Percentiles rank a stretch among this genome's conserved stretches.
phyloP scores from a whole-genome alignment of 1,139 yeast genomes.

The Citeromyces siamensis region DNA sequence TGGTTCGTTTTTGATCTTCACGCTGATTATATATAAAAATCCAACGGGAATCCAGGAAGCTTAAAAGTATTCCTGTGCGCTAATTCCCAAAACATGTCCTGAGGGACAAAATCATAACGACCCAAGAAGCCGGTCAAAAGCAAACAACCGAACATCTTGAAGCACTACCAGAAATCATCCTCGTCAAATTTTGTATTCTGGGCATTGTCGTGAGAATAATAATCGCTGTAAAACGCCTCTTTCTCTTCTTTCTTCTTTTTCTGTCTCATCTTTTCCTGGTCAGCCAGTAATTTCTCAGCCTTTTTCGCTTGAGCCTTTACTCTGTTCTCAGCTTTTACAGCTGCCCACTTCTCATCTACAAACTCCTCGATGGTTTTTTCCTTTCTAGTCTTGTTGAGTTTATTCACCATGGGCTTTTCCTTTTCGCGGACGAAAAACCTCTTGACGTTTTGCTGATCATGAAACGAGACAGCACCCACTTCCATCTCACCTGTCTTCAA shows the following conservation, averaged over 20 bases:
- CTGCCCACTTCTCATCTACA: conserved; percentile 23
- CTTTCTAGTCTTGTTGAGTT: conserved; percentile 51
- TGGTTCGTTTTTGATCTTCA: too few relatives aligned
- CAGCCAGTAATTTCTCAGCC: conserved; percentile 14
- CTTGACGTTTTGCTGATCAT: conserved; percentile 40
- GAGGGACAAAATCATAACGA: too few relatives aligned
- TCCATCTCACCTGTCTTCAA: conserved; percentile 67
- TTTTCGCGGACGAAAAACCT: conserved; percentile 42
- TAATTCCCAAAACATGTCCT: too few relatives aligned
- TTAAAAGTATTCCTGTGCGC: too few relatives aligned
- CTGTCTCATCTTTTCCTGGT: conserved; percentile 16
- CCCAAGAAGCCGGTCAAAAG: too few relatives aligned
- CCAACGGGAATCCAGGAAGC: too few relatives aligned
- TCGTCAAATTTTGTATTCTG: conserved; percentile 48
- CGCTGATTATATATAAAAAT: too few relatives aligned
- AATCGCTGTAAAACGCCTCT: conserved; percentile 42
- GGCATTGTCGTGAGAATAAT: conserved; percentile 38
- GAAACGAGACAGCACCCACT: conserved; percentile 73
- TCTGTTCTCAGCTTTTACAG: conserved; percentile 20
- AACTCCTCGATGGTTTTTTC: conserved; percentile 34
- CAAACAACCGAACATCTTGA: too few relatives aligned
- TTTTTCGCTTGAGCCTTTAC: conserved; percentile 19
- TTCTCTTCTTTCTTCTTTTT: conserved; percentile 12
- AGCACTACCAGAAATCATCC: conserved; percentile 45
- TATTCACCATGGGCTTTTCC: conserved; percentile 52